Base-by-base conservation (phyloP, 306 rosid species). In the Lithocarpus polystachyus region DNA sequence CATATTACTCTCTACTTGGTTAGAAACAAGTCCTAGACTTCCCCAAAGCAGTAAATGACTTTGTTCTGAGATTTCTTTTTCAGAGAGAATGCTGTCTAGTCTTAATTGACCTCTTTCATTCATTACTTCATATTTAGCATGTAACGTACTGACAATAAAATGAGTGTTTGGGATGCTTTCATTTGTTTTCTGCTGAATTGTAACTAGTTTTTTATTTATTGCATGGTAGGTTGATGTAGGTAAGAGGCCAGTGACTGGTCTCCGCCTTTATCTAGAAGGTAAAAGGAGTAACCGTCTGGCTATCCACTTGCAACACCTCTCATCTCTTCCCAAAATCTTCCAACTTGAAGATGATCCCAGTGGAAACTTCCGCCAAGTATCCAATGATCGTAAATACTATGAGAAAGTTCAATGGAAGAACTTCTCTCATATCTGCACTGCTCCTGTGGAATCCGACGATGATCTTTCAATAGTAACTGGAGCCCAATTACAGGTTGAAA, bases 351-450 rank as follows among this genome's bases (percentile, higher is more conserved):
- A 92, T 79, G 99, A 94, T 87, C 88, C 92, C 35, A 82, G 81
- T 74, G 89, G 86, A 1, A 91, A 85, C 87, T 85, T 90, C 79
- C 31, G 19, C 69, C 88, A 79, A 55, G 94, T 84, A 68, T 69
- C 91, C 51, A 77, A 81, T 29, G 95, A 92, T 74, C 93, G 84
- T 73, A 91, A 76, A 80, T 94, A 89, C 84, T 90, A 82, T 40
- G 99, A 94, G 86, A 94, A 92, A 90, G 99, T 94, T 72, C 99
- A 87, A 75, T 94, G 97, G 93, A 94, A 94, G 92, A 91, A 90
- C 89, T 94, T 94, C 83, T 94, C 99, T 80, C 99, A 92, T 60
- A 97, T 94, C 68, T 94, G 97, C 83, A 92, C 99, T 72, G 95
- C 99, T 53, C 97, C 99, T 8, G 95, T 92, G 75, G 95, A 94